A percentile compares a stretch with the other conserved stretches of the same genome.
Conservation (phyloP, 176 grass and related monocot genomes). For the Triticum urartu region DNA sequence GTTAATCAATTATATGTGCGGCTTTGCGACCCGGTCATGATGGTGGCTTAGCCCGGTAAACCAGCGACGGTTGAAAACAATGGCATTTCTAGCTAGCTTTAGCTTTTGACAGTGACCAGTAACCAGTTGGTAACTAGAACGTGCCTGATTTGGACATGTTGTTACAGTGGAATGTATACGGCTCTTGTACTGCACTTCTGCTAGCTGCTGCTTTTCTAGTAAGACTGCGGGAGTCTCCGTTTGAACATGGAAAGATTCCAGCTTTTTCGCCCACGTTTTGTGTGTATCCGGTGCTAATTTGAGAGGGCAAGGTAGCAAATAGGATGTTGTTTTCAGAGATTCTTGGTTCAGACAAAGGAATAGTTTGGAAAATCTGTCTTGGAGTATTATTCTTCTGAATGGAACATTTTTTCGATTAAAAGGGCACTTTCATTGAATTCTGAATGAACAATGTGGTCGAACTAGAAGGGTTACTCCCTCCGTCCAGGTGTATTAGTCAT, state of each 20-base stretch:
- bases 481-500: too few species aligned
- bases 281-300: background rate
- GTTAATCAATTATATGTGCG: background rate
- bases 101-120: conserved; percentile 31
- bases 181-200: background rate
- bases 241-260: conserved; percentile 43
- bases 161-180: conserved; percentile 25
- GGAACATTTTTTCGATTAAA: too few species aligned
- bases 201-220: background rate
- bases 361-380: conserved; percentile 10
- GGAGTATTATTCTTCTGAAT: background rate
- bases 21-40: conserved; percentile 48
- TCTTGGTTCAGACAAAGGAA: background rate
- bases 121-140: background rate
- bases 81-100: conserved; percentile 29
- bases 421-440: too few species aligned
- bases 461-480: background rate
- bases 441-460: background rate
- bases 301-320: background rate
- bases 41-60: conserved; percentile 26
- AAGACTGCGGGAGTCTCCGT: background rate
- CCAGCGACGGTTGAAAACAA: conserved; percentile 34
- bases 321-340: conserved; percentile 34
- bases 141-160: conserved; percentile 16
- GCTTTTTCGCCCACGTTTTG: background rate